Evolutionary conservation across 805 yeast genomes (phyloP), one percentile per base, ranked within the genome.

Genomic region (Hanseniaspora occidentalis): DNA sequence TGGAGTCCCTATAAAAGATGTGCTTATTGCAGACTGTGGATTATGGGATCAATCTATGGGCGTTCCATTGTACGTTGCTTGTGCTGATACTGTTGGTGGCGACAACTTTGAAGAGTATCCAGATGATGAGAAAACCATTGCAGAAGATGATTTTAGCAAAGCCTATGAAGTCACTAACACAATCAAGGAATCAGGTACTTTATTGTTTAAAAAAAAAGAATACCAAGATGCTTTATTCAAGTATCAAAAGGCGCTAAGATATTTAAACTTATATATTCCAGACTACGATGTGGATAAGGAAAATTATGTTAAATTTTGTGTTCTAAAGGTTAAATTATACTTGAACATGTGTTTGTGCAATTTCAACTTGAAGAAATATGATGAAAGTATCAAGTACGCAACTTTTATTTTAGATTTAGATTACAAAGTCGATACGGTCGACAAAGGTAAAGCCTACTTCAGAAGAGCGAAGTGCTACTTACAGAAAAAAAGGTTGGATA

Each of bases 61-160:
- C 0, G 54, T 77, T 2, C 89, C 89, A 0, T 65, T 78, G 2
- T 71, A 51, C 49, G 76, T 77, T 49, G 83, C 86, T 0, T 70
- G 80, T 37, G 73, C 74, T 48, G 73, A 71, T 44, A 51, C 61
- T 0, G 63, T 76, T 6, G 85, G 80, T 1, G 84, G 84, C 6
- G 94, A 83, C 50, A 54, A 72, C 0, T 83, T 69, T 50, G 92
- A 82, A 57, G 92, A 82, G 55, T 74, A 67, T 48, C 94, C 92
- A 0, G 86, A 77, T 44, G 94, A 83, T 55, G 84, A 81, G 48
- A 62, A 53, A 3, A 57, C 67, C 43, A 73, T 79, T 37, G 77
- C 72, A 42, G 70, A 71, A 35, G 77, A 80, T 16, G 73, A 78
- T 39, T 65, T 76, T 6, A 53, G 50, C n/a, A 58, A 61, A 13